phyloP scores from a whole-genome alignment of 176 grass and related monocot genomes.

The Bonia amplexicaulis region DNA sequence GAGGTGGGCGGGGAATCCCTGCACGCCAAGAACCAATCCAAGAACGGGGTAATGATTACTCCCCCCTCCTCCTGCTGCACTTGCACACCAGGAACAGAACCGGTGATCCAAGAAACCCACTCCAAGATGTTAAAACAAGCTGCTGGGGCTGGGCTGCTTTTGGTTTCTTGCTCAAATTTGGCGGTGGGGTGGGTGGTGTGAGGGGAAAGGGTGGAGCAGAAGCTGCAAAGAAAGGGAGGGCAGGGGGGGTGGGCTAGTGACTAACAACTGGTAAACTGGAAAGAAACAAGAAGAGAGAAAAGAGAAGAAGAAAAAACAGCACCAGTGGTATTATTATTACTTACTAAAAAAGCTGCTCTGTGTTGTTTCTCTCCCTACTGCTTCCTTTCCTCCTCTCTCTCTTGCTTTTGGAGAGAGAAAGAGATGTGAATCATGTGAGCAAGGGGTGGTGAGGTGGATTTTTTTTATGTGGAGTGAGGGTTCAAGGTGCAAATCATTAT shows the following conservation, averaged over 20 bases:
- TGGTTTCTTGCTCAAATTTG: background rate
- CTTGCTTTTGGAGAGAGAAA: background rate
- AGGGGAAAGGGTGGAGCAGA: background rate
- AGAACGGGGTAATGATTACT: constrained; percentile 19
- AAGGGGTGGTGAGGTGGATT: background rate
- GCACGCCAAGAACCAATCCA: constrained; percentile 23
- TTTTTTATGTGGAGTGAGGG: background rate
- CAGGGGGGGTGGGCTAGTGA: background rate
- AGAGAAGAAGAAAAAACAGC: background rate
- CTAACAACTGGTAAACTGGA: background rate
- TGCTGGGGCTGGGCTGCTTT: background rate
- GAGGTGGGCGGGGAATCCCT: background rate
- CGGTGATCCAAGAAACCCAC: constrained; percentile 21
- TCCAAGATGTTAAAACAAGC: constrained; percentile 2
- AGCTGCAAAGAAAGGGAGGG: background rate
- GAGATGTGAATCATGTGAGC: background rate
- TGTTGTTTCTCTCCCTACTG: background rate
- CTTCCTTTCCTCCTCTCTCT: background rate
- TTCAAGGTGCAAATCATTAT: constrained; percentile 36
- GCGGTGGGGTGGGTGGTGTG: background rate
- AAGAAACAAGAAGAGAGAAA: background rate
- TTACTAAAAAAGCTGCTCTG: background rate
- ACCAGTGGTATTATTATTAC: background rate
- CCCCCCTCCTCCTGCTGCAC: constrained; percentile 5
- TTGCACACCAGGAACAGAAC: background rate